These are phyloP conservation scores for Ajuga reptans DNA, from an alignment of 305 asterid species.

Conservation along the genomic window DNA sequence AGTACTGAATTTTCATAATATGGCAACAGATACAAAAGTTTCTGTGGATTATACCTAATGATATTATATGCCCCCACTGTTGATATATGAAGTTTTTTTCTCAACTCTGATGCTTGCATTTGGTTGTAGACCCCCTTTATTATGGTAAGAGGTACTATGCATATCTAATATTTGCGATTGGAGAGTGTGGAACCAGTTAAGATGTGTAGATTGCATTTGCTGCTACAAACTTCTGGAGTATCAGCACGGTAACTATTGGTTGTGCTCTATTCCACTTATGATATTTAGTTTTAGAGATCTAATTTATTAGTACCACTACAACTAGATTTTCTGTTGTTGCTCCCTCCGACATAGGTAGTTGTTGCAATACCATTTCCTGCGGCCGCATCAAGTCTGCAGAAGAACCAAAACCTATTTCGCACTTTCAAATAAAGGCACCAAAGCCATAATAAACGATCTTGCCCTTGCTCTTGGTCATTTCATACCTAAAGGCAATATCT, in stretches of 20 bases:
- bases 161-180: not conserved
- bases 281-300: not conserved
- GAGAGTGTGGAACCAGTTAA: not conserved
- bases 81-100: not conserved
- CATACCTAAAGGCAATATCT: not conserved
- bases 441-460: not conserved
- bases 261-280: not conserved
- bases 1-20: conserved; percentile 8
- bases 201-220: not conserved
- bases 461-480: not conserved
- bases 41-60: not conserved
- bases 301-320: not conserved
- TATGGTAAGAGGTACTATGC: not conserved
- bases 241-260: not conserved
- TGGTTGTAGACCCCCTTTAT: not conserved
- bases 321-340: not conserved
- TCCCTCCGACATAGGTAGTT: not conserved
- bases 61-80: not conserved
- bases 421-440: not conserved
- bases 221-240: not conserved
- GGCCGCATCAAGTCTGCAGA: not conserved
- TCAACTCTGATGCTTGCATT: not conserved
- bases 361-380: not conserved
- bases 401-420: not conserved
- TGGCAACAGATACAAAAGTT: not conserved